A percentile compares a stretch with the other conserved stretches of the same genome.
Evolutionary conservation across 2,329 filamentous ascomycete species (phyloP).

Genomic region (Pseudogymnoascus sp.): DNA sequence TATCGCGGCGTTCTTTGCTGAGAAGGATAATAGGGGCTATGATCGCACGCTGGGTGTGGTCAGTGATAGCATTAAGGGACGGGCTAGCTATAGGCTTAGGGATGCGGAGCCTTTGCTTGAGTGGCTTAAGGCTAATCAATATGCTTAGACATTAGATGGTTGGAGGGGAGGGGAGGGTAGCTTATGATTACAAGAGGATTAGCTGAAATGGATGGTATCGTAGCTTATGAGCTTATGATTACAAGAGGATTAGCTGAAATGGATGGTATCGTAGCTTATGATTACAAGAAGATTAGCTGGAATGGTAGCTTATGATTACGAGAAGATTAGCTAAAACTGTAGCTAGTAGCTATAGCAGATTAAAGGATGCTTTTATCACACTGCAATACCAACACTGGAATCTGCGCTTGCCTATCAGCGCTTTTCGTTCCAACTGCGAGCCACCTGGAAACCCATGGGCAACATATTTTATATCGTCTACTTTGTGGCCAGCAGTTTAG

Average conservation of each 20-base stretch:
- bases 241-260: slow-evolving; percentile 19
- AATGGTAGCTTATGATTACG: slow-evolving; percentile 16
- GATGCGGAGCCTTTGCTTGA: slow-evolving; percentile 68
- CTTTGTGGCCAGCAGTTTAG: not conserved
- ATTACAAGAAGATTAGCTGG: slow-evolving; percentile 20
- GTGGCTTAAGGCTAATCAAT: slow-evolving; percentile 65
- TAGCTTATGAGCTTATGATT: slow-evolving; percentile 15
- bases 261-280: too few species aligned
- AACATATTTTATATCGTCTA: not conserved
- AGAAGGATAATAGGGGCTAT: slow-evolving; percentile 80
- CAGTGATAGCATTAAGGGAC: slow-evolving; percentile 76
- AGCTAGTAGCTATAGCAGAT: slow-evolving; percentile 23
- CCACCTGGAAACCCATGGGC: not conserved
- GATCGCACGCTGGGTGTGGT: slow-evolving; percentile 81
- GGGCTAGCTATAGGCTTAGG: slow-evolving; percentile 74
- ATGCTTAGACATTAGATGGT: slow-evolving; percentile 37
- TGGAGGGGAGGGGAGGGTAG: not conserved
- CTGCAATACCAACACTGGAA: too few species aligned
- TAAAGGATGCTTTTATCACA: slow-evolving; percentile 12
- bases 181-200: slow-evolving; percentile 19
- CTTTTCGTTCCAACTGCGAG: not conserved
- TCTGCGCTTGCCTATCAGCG: not conserved
- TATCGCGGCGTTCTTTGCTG: slow-evolving; percentile 76
- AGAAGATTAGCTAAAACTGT: slow-evolving; percentile 18
- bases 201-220: slow-evolving; percentile 14